Conservation (phyloP, 2,329 filamentous ascomycete species). For the Biscogniauxia mediterranea region DNA sequence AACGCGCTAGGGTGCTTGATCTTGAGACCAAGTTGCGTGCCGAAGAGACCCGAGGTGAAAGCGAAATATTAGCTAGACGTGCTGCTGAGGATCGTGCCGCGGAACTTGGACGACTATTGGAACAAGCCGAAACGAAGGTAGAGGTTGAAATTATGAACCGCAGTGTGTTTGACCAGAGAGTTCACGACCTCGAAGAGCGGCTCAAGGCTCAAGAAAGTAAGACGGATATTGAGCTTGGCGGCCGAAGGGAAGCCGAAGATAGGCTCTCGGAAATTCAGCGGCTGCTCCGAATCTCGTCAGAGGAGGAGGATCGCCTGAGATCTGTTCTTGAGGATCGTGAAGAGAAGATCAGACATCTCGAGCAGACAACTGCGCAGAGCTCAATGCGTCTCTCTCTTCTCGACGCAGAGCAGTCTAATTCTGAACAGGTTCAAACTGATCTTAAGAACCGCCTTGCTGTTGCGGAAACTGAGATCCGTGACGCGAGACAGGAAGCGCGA, state of each 20-base stretch:
- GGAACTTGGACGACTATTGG: conserved; percentile 54
- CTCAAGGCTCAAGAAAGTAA: conserved; percentile 62
- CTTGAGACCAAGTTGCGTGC: conserved; percentile 56
- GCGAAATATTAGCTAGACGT: conserved; percentile 48
- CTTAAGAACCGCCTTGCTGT: conserved; percentile 54
- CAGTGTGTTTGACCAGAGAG: conserved; percentile 57
- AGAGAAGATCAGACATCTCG: conserved; percentile 59
- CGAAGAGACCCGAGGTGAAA: conserved; percentile 48
- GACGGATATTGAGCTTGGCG: conserved; percentile 61
- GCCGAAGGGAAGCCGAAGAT: conserved; percentile 68
- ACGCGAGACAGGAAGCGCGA: conserved; percentile 55
- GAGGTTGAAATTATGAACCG: conserved; percentile 62
- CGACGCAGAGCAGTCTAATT: conserved; percentile 62
- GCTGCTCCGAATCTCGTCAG: conserved; percentile 65
- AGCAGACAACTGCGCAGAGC: conserved; percentile 54
- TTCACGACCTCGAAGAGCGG: conserved; percentile 68
- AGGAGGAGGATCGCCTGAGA: conserved; percentile 68
- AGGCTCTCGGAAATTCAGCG: conserved; percentile 70
- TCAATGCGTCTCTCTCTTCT: conserved; percentile 64
- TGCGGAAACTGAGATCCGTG: conserved; percentile 54
- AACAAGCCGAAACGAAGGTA: conserved; percentile 56
- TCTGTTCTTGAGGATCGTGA: conserved; percentile 68
- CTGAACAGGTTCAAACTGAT: conserved; percentile 53
- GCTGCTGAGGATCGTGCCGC: conserved; percentile 52
- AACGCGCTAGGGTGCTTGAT: conserved; percentile 49